phyloP scores from a whole-genome alignment of 1,139 yeast genomes.

The Geotrichum europaeum region DNA sequence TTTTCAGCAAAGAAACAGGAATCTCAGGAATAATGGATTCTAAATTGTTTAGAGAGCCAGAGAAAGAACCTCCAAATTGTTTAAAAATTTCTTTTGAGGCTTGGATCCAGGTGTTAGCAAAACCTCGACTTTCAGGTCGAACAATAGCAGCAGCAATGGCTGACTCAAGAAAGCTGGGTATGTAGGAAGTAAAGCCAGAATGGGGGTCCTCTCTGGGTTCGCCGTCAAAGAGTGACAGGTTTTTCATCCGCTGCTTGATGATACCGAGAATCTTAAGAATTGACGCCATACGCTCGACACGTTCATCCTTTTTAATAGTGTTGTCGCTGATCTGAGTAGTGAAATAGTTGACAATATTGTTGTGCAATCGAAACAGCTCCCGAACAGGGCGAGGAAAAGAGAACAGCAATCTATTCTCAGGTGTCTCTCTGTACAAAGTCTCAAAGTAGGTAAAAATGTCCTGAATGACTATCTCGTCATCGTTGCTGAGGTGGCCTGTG shows the following conservation, averaged over 20 bases:
- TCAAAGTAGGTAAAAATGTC: constrained; percentile 69
- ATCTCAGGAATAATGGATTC: constrained; percentile 39
- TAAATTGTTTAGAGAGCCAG: constrained; percentile 18
- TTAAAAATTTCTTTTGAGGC: constrained; percentile 40
- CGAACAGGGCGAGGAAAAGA: constrained; percentile 67
- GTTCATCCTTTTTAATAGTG: constrained; percentile 43
- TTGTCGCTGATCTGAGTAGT: constrained; percentile 61
- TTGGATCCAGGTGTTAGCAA: constrained; percentile 60
- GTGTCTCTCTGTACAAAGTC: constrained; percentile 40
- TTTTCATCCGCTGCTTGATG: constrained; percentile 62
- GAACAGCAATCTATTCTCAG: constrained; percentile 34
- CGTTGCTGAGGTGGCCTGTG: constrained; percentile 41
- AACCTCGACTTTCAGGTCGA: constrained; percentile 73
- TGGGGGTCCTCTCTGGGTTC: constrained; percentile 24
- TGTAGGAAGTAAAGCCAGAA: constrained; percentile 43
- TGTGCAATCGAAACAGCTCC: constrained; percentile 61
- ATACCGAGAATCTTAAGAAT: constrained; percentile 62
- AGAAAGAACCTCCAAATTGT: constrained; percentile 21
- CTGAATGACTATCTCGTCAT: constrained; percentile 56
- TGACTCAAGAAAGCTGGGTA: constrained; percentile 83
- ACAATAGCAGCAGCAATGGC: constrained; percentile 71
- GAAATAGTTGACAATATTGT: constrained; percentile 60
- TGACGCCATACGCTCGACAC: constrained; percentile 67
- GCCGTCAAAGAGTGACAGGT: constrained; percentile 46
- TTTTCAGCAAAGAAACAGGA: constrained; percentile 17